phyloP scores from a whole-genome alignment of 2,329 filamentous ascomycete species.

The Aspergillus amoenus region DNA sequence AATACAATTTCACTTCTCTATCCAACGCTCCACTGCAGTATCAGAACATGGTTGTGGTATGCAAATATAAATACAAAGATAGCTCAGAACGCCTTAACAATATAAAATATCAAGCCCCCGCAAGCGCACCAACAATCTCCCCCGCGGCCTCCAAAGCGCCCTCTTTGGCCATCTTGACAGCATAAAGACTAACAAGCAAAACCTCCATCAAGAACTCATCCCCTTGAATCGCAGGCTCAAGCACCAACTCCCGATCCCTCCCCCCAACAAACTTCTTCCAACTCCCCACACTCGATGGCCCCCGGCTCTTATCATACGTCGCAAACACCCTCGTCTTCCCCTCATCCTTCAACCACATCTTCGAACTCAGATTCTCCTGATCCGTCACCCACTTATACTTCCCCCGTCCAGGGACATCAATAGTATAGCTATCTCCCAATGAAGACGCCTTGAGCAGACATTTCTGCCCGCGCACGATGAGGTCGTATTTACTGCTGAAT shows the following conservation, averaged over 20 bases:
- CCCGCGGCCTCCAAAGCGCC: neutral
- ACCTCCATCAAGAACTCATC: constrained; percentile 3
- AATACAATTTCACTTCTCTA: too few relatives aligned
- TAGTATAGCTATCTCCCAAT: neutral
- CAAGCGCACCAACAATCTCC: neutral
- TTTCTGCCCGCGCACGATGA: neutral
- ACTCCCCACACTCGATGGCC: neutral
- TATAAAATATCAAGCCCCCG: neutral
- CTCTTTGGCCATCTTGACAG: neutral
- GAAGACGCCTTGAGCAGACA: neutral
- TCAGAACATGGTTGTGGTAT: neutral
- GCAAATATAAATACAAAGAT: too few relatives aligned
- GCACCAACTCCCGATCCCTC: neutral
- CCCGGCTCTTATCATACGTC: neutral
- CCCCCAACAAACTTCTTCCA: constrained; percentile 7
- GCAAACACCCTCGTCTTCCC: neutral
- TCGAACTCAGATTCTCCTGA: neutral
- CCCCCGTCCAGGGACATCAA: neutral
- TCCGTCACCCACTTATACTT: neutral
- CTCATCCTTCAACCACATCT: constrained; percentile 4
- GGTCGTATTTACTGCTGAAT: neutral
- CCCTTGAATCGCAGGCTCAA: neutral
- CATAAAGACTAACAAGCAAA: constrained; percentile 2
- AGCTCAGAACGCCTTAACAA: too few relatives aligned
- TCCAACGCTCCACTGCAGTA: too few relatives aligned